A percentile compares a stretch with the other conserved stretches of the same genome.
phyloP scores from a whole-genome alignment of 2,329 filamentous ascomycete genomes.

The Dactylonectria macrodidyma region DNA sequence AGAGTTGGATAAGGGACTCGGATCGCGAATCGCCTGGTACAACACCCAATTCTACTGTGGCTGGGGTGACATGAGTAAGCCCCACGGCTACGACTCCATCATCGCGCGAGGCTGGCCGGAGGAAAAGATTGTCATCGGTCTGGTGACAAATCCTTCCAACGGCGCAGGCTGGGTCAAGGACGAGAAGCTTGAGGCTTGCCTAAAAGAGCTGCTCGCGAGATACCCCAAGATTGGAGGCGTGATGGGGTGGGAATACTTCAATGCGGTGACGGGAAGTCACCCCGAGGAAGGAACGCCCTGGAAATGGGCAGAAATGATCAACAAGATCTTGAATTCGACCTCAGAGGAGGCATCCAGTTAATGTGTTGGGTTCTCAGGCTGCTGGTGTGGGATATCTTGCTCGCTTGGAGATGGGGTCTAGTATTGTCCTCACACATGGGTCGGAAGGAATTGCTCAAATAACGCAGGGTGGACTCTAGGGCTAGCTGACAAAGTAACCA shows the following conservation, averaged over 20 bases:
- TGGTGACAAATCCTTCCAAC: constrained; percentile 82
- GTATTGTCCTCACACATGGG: too few species aligned
- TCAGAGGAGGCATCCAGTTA: not conserved
- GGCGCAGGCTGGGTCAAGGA: constrained; percentile 66
- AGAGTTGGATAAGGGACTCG: constrained; percentile 75
- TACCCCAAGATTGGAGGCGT: constrained; percentile 85
- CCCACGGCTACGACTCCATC: constrained; percentile 61
- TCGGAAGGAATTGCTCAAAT: too few species aligned
- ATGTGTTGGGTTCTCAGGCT: not conserved
- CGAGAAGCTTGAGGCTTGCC: constrained; percentile 60
- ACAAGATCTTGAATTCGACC: constrained; percentile 40
- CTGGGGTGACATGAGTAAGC: constrained; percentile 72
- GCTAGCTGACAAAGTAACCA: too few species aligned
- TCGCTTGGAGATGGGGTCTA: not conserved
- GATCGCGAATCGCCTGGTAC: constrained; percentile 81
- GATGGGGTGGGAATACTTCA: constrained; percentile 95
- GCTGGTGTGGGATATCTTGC: not conserved
- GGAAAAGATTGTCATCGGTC: constrained; percentile 80
- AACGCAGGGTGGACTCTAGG: too few species aligned
- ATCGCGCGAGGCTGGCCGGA: constrained; percentile 77
- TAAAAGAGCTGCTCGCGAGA: constrained; percentile 55
- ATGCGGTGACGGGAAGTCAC: constrained; percentile 67
- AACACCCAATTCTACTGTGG: constrained; percentile 93
- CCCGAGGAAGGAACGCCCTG: constrained; percentile 66
- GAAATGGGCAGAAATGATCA: constrained; percentile 75